Evolutionary conservation across 2,329 filamentous ascomycete species (phyloP).

Genomic region (Epichloe gansuensis): DNA sequence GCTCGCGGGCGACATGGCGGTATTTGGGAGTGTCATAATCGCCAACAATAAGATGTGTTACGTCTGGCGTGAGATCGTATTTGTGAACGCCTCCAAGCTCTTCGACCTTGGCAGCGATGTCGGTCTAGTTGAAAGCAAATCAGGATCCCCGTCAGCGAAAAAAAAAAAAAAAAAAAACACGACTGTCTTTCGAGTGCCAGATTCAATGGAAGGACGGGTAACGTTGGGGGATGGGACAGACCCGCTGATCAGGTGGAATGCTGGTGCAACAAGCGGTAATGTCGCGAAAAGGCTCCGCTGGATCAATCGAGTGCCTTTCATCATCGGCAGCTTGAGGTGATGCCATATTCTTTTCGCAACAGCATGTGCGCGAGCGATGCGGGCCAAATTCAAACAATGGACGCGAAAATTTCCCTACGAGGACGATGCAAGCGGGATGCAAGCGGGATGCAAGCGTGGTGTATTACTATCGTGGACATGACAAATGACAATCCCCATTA

Average conservation of each 20-base stretch:
- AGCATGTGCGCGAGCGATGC: slow-evolving; percentile 1
- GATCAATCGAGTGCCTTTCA: slow-evolving; percentile 32
- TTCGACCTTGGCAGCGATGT: slow-evolving; percentile 50
- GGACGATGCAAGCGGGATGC: background rate
- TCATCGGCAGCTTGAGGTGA: slow-evolving; percentile 15
- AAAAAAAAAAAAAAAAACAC: background rate
- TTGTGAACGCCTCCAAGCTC: slow-evolving; percentile 83
- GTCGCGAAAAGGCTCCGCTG: slow-evolving; percentile 53
- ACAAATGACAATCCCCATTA: background rate
- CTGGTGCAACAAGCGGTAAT: slow-evolving; percentile 81
- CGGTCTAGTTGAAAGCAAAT: slow-evolving; percentile 24
- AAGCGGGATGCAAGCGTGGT: background rate
- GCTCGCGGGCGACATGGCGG: slow-evolving; percentile 81
- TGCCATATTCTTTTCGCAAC: slow-evolving; percentile 14
- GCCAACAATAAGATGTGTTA: slow-evolving; percentile 88
- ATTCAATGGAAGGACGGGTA: background rate
- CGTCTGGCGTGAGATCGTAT: slow-evolving; percentile 87
- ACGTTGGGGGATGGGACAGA: slow-evolving; percentile 25
- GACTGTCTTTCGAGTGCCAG: background rate
- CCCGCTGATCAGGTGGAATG: slow-evolving; percentile 66
- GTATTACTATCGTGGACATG: background rate
- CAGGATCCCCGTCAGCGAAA: slow-evolving; percentile 1
- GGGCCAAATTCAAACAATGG: background rate
- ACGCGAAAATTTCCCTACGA: background rate
- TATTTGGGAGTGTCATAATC: slow-evolving; percentile 88